Base-by-base conservation (phyloP, 2,329 filamentous ascomycete genomes). In the Fusarium sulawesiense region DNA sequence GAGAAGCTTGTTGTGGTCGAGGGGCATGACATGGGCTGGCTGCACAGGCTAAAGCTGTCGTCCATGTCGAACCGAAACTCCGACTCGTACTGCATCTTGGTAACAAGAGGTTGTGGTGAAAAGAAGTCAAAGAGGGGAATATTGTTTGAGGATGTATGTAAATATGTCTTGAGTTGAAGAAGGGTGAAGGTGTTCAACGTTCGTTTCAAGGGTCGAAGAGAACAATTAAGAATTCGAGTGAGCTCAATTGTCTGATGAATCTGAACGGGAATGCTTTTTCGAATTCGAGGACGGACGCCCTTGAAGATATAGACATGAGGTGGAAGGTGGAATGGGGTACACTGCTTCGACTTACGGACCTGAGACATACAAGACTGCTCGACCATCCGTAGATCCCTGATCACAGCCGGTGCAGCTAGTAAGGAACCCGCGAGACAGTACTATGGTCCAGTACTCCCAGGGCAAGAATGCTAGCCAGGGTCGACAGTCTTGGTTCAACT, bases 221-320 rank as follows among this genome's bases (percentile, higher is more conserved):
- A 60, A 53, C 60, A 74, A 67, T 65, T 37, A 57, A 73, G 50
- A 56, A 54, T 55, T 40, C 56, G 51, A 47, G 55, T 68, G 58
- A 49, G 56, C 53, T 60, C 32, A 56, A 53, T 62, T 65, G 49
- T 57, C 50, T 66, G 63, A 21, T 70, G 75, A 71, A 68, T 77
- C 72, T 77, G 74, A 75, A 74, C 73, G 76, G 77, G 78, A 80
- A 80, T 79, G 76, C 78, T 74, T 74, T 72, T 75, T 73, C 56
- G 66, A 73, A 64, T 72, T 72, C 69, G 59, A 75, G 68, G 79
- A 79, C 74, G 79, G 78, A 78, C 74, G 72, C 74, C 75, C 74
- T 76, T 78, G 75, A 81, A 82, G 79, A 81, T 82, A 82, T 82
- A 82, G 72, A 72, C 73, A 72, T 66, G 74, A 77, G 73, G 70